Conservation (phyloP, 306 rosid genomes). For the Herpetospermum pedunculosum region DNA sequence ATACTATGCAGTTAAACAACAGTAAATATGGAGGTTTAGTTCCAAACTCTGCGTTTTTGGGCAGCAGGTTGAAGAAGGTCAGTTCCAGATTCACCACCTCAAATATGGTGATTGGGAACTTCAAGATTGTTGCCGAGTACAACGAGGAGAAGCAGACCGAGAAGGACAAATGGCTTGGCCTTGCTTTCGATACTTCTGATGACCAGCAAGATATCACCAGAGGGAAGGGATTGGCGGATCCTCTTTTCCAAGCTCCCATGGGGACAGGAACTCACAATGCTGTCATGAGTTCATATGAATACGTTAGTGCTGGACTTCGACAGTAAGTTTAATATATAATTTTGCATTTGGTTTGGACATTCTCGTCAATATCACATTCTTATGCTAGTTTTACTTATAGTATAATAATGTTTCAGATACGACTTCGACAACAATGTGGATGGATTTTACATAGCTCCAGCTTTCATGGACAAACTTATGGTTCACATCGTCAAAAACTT, state of each 20-base stretch:
- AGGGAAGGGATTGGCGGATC: conserved; percentile 79
- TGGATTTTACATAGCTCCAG: conserved; percentile 79
- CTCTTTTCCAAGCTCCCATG: conserved; percentile 65
- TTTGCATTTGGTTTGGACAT: not conserved
- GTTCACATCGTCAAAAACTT: conserved; percentile 81
- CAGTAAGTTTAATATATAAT: conserved; percentile 35
- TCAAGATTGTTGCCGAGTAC: conserved; percentile 31
- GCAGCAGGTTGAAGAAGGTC: conserved; percentile 30
- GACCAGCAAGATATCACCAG: conserved; percentile 84
- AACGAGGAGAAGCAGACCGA: conserved; percentile 51
- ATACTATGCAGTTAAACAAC: conserved; percentile 32
- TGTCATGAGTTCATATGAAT: conserved; percentile 67
- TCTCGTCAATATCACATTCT: too few relatives aligned
- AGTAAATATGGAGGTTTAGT: conserved; percentile 23
- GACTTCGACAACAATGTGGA: conserved; percentile 50
- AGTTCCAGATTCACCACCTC: conserved; percentile 14
- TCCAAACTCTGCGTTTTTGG: conserved; percentile 38
- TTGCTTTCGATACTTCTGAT: conserved; percentile 65
- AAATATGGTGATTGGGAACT: conserved; percentile 22
- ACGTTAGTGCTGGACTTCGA: conserved; percentile 59
- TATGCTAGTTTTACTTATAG: not conserved
- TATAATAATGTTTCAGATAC: conserved; percentile 22
- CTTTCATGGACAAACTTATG: conserved; percentile 73
- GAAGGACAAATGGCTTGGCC: conserved; percentile 72
- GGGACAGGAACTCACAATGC: conserved; percentile 67